Base-by-base conservation (phyloP, 495 filamentous ascomycete genomes). In the Aspergillus leporis region DNA sequence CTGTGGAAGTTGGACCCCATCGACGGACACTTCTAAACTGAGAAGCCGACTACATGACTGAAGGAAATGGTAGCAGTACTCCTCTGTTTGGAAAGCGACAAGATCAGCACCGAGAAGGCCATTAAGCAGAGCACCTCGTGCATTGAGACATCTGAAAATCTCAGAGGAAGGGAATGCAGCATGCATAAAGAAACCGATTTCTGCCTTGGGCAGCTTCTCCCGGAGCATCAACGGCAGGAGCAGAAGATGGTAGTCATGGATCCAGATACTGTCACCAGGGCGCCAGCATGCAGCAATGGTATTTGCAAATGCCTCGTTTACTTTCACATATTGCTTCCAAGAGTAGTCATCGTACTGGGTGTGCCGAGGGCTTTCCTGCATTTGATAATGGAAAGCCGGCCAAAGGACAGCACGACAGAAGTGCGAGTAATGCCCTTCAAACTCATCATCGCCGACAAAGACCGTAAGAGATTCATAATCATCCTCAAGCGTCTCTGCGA, bases 291-390 rank as follows among this genome's bases (percentile, higher is more conserved):
- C 84, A 28, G 91, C 80, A 55, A 95, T 91, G 67, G 83, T 87
- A 66, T 94, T 87, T 4, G 92, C 92, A 69, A 96, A 94, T 3
- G 89, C 90, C 66, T 90, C 85, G 71, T 96, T 96, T 64, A 96
- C 79, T 40, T 87, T 88, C 56, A 89, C 84, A 65, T 96, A 97
- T 76, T 90, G 93, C 61, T 87, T 83, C 91, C 91, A 97, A n/a
- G 91, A 93, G 67, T 96, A 92, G 65, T 95, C 91, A 66, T 91
- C 86, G 64, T 95, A 97, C 3, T 92, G 91, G 70, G 92, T 95
- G 82, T 90, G 95, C 76, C 94, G 94, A 19, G 92, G 92, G 64
- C 90, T 90, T 66, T 96, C 92, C 30, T 93, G 92, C 69, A 96
- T 92, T 69, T 94, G 90, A 70, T 97, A 96, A 70, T 97, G 91